Evolutionary conservation across 345 rosid genomes (phyloP).

Genomic region (Alliaria petiolata): DNA sequence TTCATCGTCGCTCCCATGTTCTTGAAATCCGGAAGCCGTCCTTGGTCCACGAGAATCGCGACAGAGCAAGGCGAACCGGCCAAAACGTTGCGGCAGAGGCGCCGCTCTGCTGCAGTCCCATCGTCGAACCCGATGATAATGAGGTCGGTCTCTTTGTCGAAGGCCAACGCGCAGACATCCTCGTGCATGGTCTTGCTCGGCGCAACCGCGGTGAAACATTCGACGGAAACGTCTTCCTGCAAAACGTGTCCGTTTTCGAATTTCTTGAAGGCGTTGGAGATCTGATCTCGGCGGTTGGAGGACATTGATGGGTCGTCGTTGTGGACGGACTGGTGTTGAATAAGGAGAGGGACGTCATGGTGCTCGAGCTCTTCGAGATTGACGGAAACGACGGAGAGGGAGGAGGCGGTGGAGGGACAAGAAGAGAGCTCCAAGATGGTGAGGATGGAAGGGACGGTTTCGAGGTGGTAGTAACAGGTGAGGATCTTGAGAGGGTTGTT

Average conservation of each 20-base stretch:
- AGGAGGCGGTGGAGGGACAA: conserved; percentile 17
- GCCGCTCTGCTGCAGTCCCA: not conserved
- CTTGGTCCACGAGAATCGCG: conserved; percentile 22
- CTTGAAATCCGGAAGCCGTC: conserved; percentile 14
- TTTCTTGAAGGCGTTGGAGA: conserved; percentile 12
- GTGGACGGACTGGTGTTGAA: not conserved
- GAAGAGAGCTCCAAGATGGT: conserved; percentile 28
- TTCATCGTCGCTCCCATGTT: not conserved
- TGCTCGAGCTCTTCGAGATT: conserved; percentile 26
- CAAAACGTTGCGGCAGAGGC: conserved; percentile 19
- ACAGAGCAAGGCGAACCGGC: conserved; percentile 31
- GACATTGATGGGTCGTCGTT: not conserved
- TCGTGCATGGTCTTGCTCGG: conserved; percentile 39
- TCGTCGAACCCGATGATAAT: conserved; percentile 26
- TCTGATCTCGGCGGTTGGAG: conserved; percentile 5
- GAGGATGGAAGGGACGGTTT: conserved; percentile 28
- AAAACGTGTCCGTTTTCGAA: not conserved
- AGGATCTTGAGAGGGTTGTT: conserved; percentile 25
- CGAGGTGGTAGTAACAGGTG: conserved; percentile 29
- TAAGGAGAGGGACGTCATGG: conserved; percentile 11
- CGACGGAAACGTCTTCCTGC: not conserved
- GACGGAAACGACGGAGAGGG: conserved; percentile 23
- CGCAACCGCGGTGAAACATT: conserved; percentile 34
- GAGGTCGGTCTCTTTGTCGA: conserved; percentile 23
- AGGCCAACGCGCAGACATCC: conserved; percentile 36